Evolutionary conservation across 176 grass and related monocot genomes (phyloP), one percentile per base, ranked within the genome.

Genomic region (Ampelocalamus luodianensis): DNA sequence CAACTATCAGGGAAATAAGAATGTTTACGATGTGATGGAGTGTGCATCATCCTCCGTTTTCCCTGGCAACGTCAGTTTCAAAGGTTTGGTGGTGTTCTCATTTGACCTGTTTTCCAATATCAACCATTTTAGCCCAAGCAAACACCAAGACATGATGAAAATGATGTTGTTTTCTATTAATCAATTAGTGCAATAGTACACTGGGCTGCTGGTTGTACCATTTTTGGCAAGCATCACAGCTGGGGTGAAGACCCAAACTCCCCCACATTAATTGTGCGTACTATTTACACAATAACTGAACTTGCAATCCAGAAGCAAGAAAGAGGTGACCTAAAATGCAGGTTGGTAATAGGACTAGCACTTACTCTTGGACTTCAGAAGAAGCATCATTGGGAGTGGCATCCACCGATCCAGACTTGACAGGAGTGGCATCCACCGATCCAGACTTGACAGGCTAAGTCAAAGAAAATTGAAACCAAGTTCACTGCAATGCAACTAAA

Each of bases 1-100:
- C 3, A 76, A 72, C 38, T 27, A 79, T 71, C 14, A 26, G 17
- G 51, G 69, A 65, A 54, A 69, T 18, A 69, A 50, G 42, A 85
- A 56, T 75, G 76, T 83, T 85, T 88, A 98, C 91, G 91, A 98
- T 79, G 95, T 88, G 66, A 74, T 87, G 56, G 95, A 95, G 61
- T 83, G 91, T 9, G 80, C 72, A 81, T 98, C 93, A 42, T 98
- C 91, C 37, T 98, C 89, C 22, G 60, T 18, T 78, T 92, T 90
- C 66, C 20, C 83, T 76, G 82, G 71, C 70, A 79, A 60, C 4
- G 36, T 81, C 38, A 81, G 56, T 50, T 72, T 81, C 82, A 81
- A 74, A 81, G 78, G 74, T 50, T 87, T 81, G 48, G 36, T 29
- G 34, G 82, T 67, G 78, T 83, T 53, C 17, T 87, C 87, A 74